Evolutionary conservation across 2,329 filamentous ascomycete species (phyloP).

Genomic region (Fusarium brachygibbosum): DNA sequence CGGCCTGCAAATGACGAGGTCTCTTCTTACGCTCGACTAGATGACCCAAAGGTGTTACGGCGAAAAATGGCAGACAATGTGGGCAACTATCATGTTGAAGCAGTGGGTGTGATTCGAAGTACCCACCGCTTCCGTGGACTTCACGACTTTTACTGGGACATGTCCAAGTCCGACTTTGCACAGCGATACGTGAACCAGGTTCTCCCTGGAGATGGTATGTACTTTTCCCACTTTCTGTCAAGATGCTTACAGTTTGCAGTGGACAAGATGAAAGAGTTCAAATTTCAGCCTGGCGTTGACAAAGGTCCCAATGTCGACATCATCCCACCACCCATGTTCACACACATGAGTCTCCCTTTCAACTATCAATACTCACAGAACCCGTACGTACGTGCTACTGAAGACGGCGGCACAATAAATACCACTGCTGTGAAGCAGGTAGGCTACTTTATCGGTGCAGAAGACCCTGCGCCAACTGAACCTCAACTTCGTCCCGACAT

Average conservation of each 20-base stretch:
- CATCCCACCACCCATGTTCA: slow-evolving; percentile 83
- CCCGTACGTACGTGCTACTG: slow-evolving; percentile 76
- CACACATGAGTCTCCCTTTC: slow-evolving; percentile 80
- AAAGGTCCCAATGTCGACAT: slow-evolving; percentile 74
- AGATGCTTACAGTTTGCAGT: slow-evolving; percentile 53
- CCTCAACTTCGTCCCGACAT: slow-evolving; percentile 72
- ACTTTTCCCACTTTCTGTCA: background rate
- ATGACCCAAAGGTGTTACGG: slow-evolving; percentile 68
- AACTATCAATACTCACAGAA: slow-evolving; percentile 90
- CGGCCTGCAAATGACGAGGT: slow-evolving; percentile 47
- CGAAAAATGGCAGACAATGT: slow-evolving; percentile 79
- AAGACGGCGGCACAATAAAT: slow-evolving; percentile 69
- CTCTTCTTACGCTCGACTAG: slow-evolving; percentile 61
- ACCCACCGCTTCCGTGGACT: slow-evolving; percentile 91
- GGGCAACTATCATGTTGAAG: slow-evolving; percentile 74
- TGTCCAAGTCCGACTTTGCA: slow-evolving; percentile 76
- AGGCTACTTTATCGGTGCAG: slow-evolving; percentile 69
- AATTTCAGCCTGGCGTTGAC: slow-evolving; percentile 73
- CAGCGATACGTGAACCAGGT: slow-evolving; percentile 78
- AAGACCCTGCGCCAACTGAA: slow-evolving; percentile 72
- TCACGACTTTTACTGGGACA: slow-evolving; percentile 88
- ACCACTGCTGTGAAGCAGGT: slow-evolving; percentile 70
- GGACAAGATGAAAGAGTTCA: slow-evolving; percentile 70
- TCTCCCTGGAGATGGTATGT: slow-evolving; percentile 76
- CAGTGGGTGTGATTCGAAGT: slow-evolving; percentile 79